Conservation (phyloP, 1,139 yeast species). For the Hanseniaspora uvarum region DNA sequence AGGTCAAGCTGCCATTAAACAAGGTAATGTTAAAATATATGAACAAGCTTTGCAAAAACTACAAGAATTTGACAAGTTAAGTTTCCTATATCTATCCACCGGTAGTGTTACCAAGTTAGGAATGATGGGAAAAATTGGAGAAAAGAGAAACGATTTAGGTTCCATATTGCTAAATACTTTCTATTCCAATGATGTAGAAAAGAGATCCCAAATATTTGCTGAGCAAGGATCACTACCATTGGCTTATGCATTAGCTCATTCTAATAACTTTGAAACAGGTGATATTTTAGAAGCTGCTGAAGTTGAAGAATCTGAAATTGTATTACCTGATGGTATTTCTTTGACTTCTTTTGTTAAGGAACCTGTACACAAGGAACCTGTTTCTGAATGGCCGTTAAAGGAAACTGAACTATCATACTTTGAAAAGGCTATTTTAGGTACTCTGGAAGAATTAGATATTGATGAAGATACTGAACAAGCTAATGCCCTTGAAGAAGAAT, state of each 20-base stretch:
- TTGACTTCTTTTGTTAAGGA: constrained; percentile 21
- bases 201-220: constrained; percentile 64
- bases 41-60: constrained; percentile 85
- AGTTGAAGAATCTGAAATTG: constrained; percentile 52
- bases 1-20: constrained; percentile 76
- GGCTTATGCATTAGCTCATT: constrained; percentile 87
- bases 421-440: constrained; percentile 74
- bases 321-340: constrained; percentile 44
- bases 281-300: constrained; percentile 62
- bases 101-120: constrained; percentile 68
- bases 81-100: constrained; percentile 73
- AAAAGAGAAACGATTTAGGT: constrained; percentile 70
- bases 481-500: constrained; percentile 23
- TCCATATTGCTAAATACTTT: constrained; percentile 76
- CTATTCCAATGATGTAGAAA: constrained; percentile 63
- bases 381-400: constrained; percentile 72
- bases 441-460: constrained; percentile 50
- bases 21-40: constrained; percentile 77
- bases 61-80: constrained; percentile 75
- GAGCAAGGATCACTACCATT: constrained; percentile 76
- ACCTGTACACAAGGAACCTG: constrained; percentile 25
- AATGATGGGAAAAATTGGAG: constrained; percentile 85
- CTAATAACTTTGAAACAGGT: constrained; percentile 71
- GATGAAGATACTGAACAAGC: constrained; percentile 27
- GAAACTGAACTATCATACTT: constrained; percentile 66